These are phyloP conservation scores for Xylariaceae sp. DNA, from an alignment of 2,329 filamentous ascomycete species.

Conservation along the genomic window DNA sequence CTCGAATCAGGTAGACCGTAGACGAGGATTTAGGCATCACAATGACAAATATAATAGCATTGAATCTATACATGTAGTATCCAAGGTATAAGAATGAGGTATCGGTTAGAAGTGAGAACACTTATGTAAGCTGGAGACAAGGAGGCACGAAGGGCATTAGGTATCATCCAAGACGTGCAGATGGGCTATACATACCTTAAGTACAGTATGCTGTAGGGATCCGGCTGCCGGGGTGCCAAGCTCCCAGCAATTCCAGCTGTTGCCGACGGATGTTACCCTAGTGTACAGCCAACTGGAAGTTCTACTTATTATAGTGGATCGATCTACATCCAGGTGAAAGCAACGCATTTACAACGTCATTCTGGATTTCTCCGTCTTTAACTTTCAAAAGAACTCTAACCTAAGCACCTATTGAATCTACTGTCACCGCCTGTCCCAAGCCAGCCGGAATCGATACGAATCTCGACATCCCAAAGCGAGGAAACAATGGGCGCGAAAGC, in stretches of 20 bases:
- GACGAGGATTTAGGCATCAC: not conserved
- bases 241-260: not conserved
- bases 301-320: too few relatives aligned
- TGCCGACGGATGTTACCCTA: too few relatives aligned
- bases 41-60: too few relatives aligned
- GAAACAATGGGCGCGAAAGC: conserved; percentile 48
- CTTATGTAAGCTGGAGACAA: not conserved
- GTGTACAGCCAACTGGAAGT: too few relatives aligned
- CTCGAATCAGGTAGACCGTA: not conserved
- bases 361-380: conserved; percentile 1
- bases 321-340: not conserved
- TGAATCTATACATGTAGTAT: not conserved
- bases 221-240: not conserved
- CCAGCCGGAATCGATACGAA: not conserved
- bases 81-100: too few relatives aligned
- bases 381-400: not conserved
- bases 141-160: not conserved
- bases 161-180: too few relatives aligned
- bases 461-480: conserved; percentile 1
- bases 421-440: too few relatives aligned
- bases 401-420: not conserved
- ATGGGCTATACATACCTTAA: not conserved
- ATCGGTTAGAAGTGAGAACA: not conserved
- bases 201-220: not conserved
- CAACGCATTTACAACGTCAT: conserved; percentile 29